Base-by-base conservation (phyloP, 768 basidiomycete genomes). In the Lentinula raphanica region DNA sequence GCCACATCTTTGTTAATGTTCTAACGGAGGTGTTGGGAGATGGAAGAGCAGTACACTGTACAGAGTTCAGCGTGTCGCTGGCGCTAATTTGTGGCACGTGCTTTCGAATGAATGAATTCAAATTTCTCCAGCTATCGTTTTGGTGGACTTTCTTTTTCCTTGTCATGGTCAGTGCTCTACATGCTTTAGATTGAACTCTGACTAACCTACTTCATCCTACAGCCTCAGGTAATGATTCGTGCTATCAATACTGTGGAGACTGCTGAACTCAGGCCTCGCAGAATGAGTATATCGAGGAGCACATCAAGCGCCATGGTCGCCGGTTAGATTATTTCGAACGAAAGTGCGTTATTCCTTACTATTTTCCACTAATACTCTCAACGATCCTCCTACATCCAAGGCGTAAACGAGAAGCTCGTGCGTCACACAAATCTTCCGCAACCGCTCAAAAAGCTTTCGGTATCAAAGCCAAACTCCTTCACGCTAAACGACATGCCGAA, bases 231-330 rank as follows among this genome's bases (percentile, higher is more conserved):
- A 76, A 60, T 56, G 1, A 31, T 44, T 31, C 13, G 46, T 35
- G 39, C 17, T 11, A 21, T 56, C 19, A n/a, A 53, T 25, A 21
- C 36, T 35, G 46, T 40, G 58, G 53, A 35, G 46, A 6, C 28
- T 15, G 38, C 48, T 60, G 25, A 60, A 12, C 13, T 9, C 3
- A 23, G 13, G 23, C 48, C n/a, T 39, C 35, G 11, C 58, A 99
- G 92, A 98, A 98, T 81, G 95, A 98, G 72, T 98, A 98, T 72
- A 98, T 99, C 73, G 96, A 98, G 73, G 96, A 99, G 79, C 90
- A 92, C 69, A 95, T 98, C 72, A 94, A 93, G 76, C 88, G 94
- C 54, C 92, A 98, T 83, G 96, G 96, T 69, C 84, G 94, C 64
- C 85, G 94, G 68, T 77, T 98, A 78, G 95, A 99, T 78, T 85